Conservation (phyloP, 2,329 filamentous ascomycete species). For the Fusarium concolor region DNA sequence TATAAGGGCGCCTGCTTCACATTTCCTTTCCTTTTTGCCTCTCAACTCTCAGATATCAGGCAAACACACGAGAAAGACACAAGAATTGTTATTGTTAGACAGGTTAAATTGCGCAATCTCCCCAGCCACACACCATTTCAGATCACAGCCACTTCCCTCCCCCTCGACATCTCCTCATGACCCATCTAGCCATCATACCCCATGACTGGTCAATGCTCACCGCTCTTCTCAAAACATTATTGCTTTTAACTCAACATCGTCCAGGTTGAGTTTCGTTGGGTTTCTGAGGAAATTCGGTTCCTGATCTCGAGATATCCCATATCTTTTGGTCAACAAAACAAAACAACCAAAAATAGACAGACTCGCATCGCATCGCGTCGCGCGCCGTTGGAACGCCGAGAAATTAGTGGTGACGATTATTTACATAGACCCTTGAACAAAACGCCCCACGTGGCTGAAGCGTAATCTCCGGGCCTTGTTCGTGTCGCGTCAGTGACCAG, state of each 20-base stretch:
- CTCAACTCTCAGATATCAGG: slow-evolving; percentile 4
- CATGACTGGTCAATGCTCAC: slow-evolving; percentile 28
- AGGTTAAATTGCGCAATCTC: slow-evolving; percentile 30
- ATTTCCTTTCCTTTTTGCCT: neutral
- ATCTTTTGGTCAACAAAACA: slow-evolving; percentile 9
- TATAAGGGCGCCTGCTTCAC: slow-evolving; percentile 14
- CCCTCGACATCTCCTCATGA: slow-evolving; percentile 9
- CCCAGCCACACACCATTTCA: slow-evolving; percentile 14
- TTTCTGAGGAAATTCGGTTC: neutral
- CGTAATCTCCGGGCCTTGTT: slow-evolving; percentile 26
- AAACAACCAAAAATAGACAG: neutral
- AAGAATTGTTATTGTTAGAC: slow-evolving; percentile 11
- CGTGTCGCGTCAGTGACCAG: slow-evolving; percentile 23
- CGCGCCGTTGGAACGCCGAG: slow-evolving; percentile 24
- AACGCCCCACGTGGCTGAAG: slow-evolving; percentile 28
- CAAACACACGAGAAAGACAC: neutral
- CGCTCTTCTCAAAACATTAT: slow-evolving; percentile 18
- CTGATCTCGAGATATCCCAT: slow-evolving; percentile 9
- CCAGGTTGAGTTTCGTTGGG: slow-evolving; percentile 9
- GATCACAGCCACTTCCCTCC: neutral
- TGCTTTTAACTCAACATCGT: slow-evolving; percentile 14
- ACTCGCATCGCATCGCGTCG: neutral
- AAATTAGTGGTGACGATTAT: slow-evolving; percentile 32
- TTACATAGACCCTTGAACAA: slow-evolving; percentile 32
- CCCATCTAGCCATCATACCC: slow-evolving; percentile 17